These are phyloP conservation scores for Suhomyces kilbournensis DNA, from an alignment of 805 yeast genomes.

Conservation along the genomic window DNA sequence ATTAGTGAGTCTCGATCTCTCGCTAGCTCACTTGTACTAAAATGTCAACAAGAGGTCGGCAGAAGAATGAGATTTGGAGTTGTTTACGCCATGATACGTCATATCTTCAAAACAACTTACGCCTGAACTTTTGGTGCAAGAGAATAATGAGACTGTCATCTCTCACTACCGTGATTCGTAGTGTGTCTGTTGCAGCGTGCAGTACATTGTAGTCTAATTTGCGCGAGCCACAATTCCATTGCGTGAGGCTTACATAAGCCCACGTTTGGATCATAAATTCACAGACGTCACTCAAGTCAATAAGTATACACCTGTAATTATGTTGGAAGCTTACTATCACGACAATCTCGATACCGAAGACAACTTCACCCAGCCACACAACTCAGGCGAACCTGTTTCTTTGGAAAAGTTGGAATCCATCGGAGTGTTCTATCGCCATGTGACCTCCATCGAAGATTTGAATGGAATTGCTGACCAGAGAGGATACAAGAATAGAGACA, in stretches of 20 bases:
- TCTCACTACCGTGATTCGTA: too few species aligned
- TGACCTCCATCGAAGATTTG: slow-evolving; percentile 52
- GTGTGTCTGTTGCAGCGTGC: too few species aligned
- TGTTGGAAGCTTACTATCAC: slow-evolving; percentile 56
- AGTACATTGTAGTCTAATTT: neutral
- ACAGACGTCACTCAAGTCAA: too few species aligned
- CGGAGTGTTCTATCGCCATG: slow-evolving; percentile 66
- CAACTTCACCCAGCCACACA: slow-evolving; percentile 63
- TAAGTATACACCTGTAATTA: neutral
- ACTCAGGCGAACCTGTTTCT: slow-evolving; percentile 61
- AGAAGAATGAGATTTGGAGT: too few species aligned
- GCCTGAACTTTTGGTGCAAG: too few species aligned
- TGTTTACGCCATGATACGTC: too few species aligned
- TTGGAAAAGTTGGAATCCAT: slow-evolving; percentile 48
- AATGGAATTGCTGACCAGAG: slow-evolving; percentile 66
- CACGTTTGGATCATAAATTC: neutral
- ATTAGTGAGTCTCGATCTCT: too few species aligned
- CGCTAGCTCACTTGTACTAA: too few species aligned
- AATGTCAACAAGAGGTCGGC: too few species aligned
- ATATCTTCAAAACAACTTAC: too few species aligned
- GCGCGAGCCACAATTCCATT: neutral
- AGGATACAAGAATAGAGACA: slow-evolving; percentile 77
- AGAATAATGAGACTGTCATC: too few species aligned
- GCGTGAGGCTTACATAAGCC: neutral
- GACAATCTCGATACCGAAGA: slow-evolving; percentile 56